These are phyloP conservation scores for Fusarium anthophilum DNA, from an alignment of 2,329 filamentous ascomycete genomes.

Conservation along the genomic window DNA sequence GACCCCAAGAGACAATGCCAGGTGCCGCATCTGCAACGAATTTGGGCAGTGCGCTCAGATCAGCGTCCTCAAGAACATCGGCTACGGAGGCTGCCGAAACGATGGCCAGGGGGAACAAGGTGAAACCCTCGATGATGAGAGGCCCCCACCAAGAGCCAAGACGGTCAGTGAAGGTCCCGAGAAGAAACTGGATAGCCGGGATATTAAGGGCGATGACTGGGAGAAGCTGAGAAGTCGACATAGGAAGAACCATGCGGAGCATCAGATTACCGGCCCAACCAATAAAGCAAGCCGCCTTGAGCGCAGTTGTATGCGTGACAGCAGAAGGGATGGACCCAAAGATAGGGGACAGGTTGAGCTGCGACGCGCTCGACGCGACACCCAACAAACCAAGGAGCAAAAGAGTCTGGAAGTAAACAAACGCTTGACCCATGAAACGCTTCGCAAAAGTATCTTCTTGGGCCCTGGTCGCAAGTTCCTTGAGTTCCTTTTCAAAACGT, in stretches of 20 bases:
- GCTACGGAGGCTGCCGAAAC: conserved; percentile 72
- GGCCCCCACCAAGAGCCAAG: conserved; percentile 80
- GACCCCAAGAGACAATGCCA: conserved; percentile 71
- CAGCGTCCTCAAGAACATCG: conserved; percentile 69
- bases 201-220: conserved; percentile 80
- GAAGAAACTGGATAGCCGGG: conserved; percentile 75
- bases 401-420: conserved; percentile 50
- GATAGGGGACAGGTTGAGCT: conserved; percentile 82
- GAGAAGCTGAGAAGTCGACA: conserved; percentile 64
- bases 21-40: conserved; percentile 71
- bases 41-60: conserved; percentile 63
- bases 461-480: conserved; percentile 58
- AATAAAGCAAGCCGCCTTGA: conserved; percentile 72
- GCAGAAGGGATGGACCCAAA: conserved; percentile 86
- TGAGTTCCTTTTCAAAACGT: conserved; percentile 64
- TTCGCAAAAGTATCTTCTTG: conserved; percentile 46
- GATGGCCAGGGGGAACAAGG: conserved; percentile 74
- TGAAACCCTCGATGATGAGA: conserved; percentile 76
- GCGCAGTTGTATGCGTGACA: conserved; percentile 73
- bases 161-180: conserved; percentile 72
- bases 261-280: conserved; percentile 76
- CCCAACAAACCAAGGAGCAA: conserved; percentile 55
- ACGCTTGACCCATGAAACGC: conserved; percentile 49
- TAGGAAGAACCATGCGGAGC: conserved; percentile 56
- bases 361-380: conserved; percentile 74